phyloP scores from a whole-genome alignment of 768 basidiomycete species.

The Russula vinacea region DNA sequence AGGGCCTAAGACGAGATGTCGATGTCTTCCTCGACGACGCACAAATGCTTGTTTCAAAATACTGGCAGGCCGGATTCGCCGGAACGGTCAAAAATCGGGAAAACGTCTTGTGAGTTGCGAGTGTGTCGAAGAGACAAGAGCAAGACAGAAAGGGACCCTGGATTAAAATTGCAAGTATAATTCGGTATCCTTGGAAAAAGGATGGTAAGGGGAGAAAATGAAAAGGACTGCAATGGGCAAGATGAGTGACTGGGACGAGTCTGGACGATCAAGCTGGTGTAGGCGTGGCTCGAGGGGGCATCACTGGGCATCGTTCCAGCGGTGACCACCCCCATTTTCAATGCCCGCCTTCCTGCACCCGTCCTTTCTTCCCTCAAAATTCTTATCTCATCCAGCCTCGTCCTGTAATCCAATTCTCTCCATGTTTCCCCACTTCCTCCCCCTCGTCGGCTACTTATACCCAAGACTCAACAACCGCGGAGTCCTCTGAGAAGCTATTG shows the following conservation, averaged over 20 bases:
- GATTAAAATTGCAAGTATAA: neutral
- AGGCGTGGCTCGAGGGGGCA: neutral
- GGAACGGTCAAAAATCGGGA: conserved; percentile 22
- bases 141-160: conserved; percentile 1
- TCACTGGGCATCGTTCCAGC: neutral
- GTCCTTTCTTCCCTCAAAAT: neutral
- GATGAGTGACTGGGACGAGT: neutral
- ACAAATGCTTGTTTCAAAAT: neutral
- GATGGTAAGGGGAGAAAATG: neutral
- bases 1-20: neutral
- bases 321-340: conserved; percentile 10
- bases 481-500: neutral
- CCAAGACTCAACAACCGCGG: neutral
- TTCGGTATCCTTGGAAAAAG: neutral
- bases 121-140: conserved; percentile 10
- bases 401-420: neutral
- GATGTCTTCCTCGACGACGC: neutral
- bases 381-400: too few relatives aligned
- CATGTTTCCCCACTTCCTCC: neutral
- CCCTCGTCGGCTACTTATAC: neutral
- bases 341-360: conserved; percentile 9
- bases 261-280: neutral
- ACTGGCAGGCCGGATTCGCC: conserved; percentile 2
- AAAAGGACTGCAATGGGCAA: neutral
- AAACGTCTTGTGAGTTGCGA: conserved; percentile 9